Evolutionary conservation across 1,139 yeast genomes (phyloP).

Genomic region (Nematodospora anomalae): DNA sequence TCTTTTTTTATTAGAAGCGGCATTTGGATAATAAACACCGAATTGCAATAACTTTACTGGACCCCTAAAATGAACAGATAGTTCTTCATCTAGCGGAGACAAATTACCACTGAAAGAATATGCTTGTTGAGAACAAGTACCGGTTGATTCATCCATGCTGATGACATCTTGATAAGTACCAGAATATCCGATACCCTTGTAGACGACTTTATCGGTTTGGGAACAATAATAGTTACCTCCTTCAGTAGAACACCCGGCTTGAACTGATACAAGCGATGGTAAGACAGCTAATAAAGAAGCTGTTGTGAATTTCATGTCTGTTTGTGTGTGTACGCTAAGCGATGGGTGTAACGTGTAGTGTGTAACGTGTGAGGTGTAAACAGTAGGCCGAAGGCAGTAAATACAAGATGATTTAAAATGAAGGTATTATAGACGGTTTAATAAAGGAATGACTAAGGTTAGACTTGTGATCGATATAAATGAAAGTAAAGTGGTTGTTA

Average conservation of each 20-base stretch:
- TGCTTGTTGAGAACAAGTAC: conserved; percentile 54
- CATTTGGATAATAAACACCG: conserved; percentile 58
- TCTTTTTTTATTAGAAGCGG: conserved; percentile 33
- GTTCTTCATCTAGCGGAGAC: conserved; percentile 67
- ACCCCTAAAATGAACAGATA: conserved; percentile 83
- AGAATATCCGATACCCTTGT: conserved; percentile 64
- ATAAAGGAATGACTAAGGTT: too few species aligned
- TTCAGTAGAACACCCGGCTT: conserved; percentile 12
- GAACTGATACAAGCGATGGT: conserved; percentile 13
- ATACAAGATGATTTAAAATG: too few species aligned
- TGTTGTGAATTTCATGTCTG: conserved; percentile 16
- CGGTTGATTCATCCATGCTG: conserved; percentile 46
- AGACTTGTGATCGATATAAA: too few species aligned
- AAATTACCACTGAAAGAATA: conserved; percentile 57
- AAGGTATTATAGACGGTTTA: too few species aligned
- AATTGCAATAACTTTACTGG: conserved; percentile 64
- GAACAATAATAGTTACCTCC: conserved; percentile 83
- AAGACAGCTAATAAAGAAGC: conserved; percentile 15
- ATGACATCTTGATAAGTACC: conserved; percentile 66
- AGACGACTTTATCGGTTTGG: conserved; percentile 64
- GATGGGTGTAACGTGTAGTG: too few species aligned
- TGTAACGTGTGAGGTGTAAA: too few species aligned
- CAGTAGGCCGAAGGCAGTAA: too few species aligned
- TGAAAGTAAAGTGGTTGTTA: too few species aligned
- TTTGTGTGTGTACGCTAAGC: not conserved